A percentile compares a stretch with the other conserved stretches of the same genome.
These are phyloP conservation scores for Hypoxylon sp. DNA, from an alignment of 2,329 filamentous ascomycete genomes.

Conservation along the genomic window DNA sequence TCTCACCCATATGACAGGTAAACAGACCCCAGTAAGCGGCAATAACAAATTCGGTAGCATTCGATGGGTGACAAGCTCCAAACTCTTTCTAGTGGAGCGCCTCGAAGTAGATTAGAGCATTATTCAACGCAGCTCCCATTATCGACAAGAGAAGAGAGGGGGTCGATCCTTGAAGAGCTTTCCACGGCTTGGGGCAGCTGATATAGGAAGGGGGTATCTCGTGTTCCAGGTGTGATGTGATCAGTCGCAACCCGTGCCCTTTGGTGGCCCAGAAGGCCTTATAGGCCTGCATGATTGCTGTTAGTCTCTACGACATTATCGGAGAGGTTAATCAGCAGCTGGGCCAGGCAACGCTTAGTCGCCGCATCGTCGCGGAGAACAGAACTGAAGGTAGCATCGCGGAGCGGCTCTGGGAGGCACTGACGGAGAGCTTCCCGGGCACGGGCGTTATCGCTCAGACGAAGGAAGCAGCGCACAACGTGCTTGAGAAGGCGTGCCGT, in stretches of 20 bases:
- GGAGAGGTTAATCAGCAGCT: slow-evolving; percentile 94
- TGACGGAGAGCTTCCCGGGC: slow-evolving; percentile 95
- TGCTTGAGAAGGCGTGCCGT: slow-evolving; percentile 96
- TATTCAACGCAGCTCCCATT: background rate
- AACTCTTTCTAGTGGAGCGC: background rate
- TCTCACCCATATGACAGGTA: background rate
- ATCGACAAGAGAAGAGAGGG: background rate
- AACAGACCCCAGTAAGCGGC: background rate
- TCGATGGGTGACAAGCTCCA: background rate
- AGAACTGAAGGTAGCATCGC: slow-evolving; percentile 96
- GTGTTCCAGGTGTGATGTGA: too few relatives aligned
- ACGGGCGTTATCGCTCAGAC: slow-evolving; percentile 94
- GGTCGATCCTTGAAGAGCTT: background rate
- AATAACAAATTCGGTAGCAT: slow-evolving; percentile 1
- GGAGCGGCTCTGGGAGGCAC: slow-evolving; percentile 97
- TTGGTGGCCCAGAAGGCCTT: slow-evolving; percentile 5
- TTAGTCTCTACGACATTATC: slow-evolving; percentile 78
- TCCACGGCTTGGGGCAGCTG: background rate
- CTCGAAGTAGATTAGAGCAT: background rate
- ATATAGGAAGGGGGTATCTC: background rate
- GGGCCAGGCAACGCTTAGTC: slow-evolving; percentile 97
- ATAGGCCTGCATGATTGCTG: slow-evolving; percentile 49
- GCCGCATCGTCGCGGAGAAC: slow-evolving; percentile 97
- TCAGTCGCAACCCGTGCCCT: background rate
- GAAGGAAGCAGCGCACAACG: slow-evolving; percentile 95